These are phyloP conservation scores for Kwoniella europaea DNA, from an alignment of 768 basidiomycete species.

Conservation along the genomic window DNA sequence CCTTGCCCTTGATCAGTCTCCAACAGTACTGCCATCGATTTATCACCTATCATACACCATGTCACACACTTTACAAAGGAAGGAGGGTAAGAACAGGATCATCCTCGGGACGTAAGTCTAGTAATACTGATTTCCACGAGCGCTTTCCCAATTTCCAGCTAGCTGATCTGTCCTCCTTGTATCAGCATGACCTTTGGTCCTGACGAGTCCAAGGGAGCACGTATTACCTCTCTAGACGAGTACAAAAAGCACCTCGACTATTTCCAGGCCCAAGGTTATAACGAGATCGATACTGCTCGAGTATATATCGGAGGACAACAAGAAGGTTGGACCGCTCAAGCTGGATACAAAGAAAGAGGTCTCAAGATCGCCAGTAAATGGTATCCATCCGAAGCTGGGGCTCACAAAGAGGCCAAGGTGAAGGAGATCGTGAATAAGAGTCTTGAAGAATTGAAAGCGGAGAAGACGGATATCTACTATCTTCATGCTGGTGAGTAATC, in stretches of 20 bases:
- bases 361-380: conserved; percentile 69
- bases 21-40: neutral
- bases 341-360: conserved; percentile 63
- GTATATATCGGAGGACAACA: conserved; percentile 55
- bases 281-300: conserved; percentile 61
- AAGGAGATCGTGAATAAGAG: conserved; percentile 57
- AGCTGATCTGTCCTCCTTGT: neutral
- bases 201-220: conserved; percentile 40
- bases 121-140: neutral
- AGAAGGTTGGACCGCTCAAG: conserved; percentile 40
- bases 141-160: neutral
- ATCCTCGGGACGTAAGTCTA: conserved; percentile 24
- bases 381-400: conserved; percentile 59
- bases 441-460: conserved; percentile 63
- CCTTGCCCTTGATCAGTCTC: neutral
- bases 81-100: conserved; percentile 20
- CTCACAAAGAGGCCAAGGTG: conserved; percentile 55
- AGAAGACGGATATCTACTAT: conserved; percentile 63
- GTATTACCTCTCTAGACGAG: conserved; percentile 47
- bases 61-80: conserved; percentile 19
- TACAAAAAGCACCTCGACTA: conserved; percentile 64
- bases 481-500: conserved; percentile 62
- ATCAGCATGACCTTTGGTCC: conserved; percentile 45
- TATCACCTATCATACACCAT: neutral
- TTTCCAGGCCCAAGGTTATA: conserved; percentile 66